Evolutionary conservation across 1,139 yeast species (phyloP).

Genomic region (Suhomyces taliae): DNA sequence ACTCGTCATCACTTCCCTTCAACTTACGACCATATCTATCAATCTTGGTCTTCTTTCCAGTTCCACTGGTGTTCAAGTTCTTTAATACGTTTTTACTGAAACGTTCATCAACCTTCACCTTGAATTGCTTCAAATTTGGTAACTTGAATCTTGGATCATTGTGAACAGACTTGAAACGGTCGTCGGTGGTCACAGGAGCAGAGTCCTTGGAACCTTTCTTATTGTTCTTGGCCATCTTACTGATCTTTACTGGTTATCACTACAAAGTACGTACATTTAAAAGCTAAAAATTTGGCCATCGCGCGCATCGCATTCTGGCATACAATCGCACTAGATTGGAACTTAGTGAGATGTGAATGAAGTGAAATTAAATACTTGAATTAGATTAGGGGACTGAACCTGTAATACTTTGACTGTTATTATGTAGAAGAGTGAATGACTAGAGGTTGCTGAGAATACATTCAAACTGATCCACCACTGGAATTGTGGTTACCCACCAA

Average conservation of each 20-base stretch:
- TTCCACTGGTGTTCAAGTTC: conserved; percentile 52
- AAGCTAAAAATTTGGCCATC: conserved; percentile 9
- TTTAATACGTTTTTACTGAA: conserved; percentile 73
- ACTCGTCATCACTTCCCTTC: conserved; percentile 43
- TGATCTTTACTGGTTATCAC: background rate
- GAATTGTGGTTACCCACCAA: conserved; percentile 68
- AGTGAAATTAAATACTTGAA: no score
- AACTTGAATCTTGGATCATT: conserved; percentile 85
- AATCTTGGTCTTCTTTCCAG: conserved; percentile 55
- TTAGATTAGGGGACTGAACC: no score
- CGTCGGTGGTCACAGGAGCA: conserved; percentile 54
- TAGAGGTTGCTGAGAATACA: no score
- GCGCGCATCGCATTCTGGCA: conserved; percentile 8
- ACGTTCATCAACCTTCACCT: conserved; percentile 83
- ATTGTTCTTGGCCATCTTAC: conserved; percentile 20
- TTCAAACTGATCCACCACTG: conserved; percentile 61
- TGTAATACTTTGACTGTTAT: no score
- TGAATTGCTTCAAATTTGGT: conserved; percentile 68
- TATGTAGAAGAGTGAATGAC: no score
- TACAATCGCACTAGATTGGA: background rate
- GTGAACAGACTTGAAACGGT: conserved; percentile 76
- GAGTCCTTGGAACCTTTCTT: conserved; percentile 11
- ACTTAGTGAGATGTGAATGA: background rate
- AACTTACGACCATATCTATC: conserved; percentile 87
- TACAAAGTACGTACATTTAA: background rate